Evolutionary conservation across 116 monocot species (phyloP).

Genomic region (Zostera marina): DNA sequence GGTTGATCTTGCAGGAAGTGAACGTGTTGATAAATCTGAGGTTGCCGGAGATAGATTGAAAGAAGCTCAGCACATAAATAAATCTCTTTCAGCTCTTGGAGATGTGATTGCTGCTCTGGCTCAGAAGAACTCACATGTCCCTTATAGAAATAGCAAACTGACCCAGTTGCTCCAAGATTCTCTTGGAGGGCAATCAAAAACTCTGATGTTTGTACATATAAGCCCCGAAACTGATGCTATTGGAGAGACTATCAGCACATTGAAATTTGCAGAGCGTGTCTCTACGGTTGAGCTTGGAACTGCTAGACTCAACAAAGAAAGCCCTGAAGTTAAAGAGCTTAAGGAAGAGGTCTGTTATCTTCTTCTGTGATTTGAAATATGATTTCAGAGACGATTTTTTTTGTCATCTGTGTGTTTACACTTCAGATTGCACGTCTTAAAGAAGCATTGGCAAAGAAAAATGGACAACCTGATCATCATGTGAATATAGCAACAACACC

Average conservation of each 20-base stretch:
- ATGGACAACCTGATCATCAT: conserved; percentile 24
- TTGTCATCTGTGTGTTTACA: no score
- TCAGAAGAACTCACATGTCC: conserved; percentile 79
- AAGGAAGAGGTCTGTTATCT: conserved; percentile 57
- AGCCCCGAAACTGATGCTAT: conserved; percentile 69
- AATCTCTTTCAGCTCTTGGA: conserved; percentile 83
- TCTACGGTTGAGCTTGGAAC: conserved; percentile 85
- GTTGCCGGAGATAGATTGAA: conserved; percentile 82
- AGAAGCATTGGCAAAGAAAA: conserved; percentile 52
- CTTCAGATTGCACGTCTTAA: conserved; percentile 60
- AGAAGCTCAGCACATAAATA: conserved; percentile 91
- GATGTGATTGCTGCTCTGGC: conserved; percentile 79
- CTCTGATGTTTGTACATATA: conserved; percentile 94
- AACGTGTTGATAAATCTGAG: conserved; percentile 86
- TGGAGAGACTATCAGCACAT: conserved; percentile 79
- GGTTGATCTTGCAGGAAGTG: conserved; percentile 92
- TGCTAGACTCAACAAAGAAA: conserved; percentile 62
- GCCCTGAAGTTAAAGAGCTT: conserved; percentile 59
- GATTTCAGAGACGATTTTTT: background rate
- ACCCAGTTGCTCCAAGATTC: conserved; percentile 88
- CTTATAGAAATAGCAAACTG: conserved; percentile 91
- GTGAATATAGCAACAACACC: conserved; percentile 5
- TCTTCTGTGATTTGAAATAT: background rate
- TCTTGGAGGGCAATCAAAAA: conserved; percentile 91
- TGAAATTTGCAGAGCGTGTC: conserved; percentile 92